These are phyloP conservation scores for Ogataea hybrid DNA, from an alignment of 1,139 yeast genomes.

Conservation along the genomic window DNA sequence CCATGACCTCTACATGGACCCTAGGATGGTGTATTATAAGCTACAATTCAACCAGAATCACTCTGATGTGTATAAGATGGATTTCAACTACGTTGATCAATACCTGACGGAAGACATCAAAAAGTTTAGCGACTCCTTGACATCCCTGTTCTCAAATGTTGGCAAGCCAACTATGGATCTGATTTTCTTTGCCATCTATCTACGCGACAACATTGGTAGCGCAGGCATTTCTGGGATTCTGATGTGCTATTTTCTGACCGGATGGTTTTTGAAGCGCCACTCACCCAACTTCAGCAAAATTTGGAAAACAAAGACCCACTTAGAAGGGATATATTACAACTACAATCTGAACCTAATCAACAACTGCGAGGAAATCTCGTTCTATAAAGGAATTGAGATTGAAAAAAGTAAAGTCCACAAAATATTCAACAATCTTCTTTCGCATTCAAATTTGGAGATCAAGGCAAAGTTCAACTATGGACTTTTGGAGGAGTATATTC, in stretches of 20 bases:
- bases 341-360: constrained; percentile 83
- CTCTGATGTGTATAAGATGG: constrained; percentile 26
- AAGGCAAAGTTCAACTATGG: constrained; percentile 58
- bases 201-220: constrained; percentile 82
- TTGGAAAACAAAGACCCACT: constrained; percentile 67
- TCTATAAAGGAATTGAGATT: constrained; percentile 85
- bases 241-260: constrained; percentile 77
- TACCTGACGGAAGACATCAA: constrained; percentile 85
- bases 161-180: constrained; percentile 92
- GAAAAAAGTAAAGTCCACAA: constrained; percentile 67
- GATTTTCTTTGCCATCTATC: constrained; percentile 81
- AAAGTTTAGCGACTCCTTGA: constrained; percentile 77
- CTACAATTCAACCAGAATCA: constrained; percentile 45
- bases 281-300: constrained; percentile 86
- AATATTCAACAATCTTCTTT: constrained; percentile 54
- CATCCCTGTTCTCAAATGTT: constrained; percentile 80
- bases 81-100: constrained; percentile 58
- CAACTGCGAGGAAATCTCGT: constrained; percentile 92
- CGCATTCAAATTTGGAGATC: constrained; percentile 48
- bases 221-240: constrained; percentile 82
- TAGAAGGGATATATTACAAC: constrained; percentile 89
- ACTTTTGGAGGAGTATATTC: constrained; percentile 78
- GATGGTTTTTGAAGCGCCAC: constrained; percentile 64
- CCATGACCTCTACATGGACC: constrained; percentile 86
- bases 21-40: constrained; percentile 80